These are phyloP conservation scores for Sphagnum fallax DNA, from an alignment of 228 moss, liverwort and hornwort species.

Conservation along the genomic window DNA sequence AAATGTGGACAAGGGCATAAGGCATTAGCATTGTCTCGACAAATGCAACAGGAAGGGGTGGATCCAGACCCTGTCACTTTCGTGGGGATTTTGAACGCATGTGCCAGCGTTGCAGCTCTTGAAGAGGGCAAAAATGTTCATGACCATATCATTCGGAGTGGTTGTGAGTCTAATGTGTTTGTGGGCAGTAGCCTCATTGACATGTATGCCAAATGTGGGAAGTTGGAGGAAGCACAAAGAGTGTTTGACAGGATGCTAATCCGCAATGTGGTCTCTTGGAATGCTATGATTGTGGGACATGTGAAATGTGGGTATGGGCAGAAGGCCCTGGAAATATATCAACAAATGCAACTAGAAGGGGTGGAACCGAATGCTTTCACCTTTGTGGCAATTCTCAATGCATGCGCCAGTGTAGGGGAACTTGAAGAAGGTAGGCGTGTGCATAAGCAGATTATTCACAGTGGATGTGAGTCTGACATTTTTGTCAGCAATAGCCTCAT, in stretches of 20 bases:
- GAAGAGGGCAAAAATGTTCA: background rate
- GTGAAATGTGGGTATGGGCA: slow-evolving; percentile 1
- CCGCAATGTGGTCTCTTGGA: slow-evolving; percentile 5
- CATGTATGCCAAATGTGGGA: slow-evolving; percentile 8
- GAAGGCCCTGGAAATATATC: background rate
- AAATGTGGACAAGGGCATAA: background rate
- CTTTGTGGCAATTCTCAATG: too few relatives aligned
- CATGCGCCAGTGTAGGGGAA: too few relatives aligned
- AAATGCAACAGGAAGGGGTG: background rate
- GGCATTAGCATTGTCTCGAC: background rate
- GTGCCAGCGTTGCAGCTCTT: background rate
- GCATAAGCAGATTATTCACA: too few relatives aligned
- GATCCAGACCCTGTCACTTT: background rate
- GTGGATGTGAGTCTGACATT: too few relatives aligned
- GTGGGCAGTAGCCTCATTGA: background rate
- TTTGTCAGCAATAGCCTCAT: too few relatives aligned
- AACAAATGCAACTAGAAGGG: slow-evolving; percentile 6
- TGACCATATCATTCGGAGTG: background rate
- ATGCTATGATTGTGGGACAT: slow-evolving; percentile 4
- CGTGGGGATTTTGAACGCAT: background rate
- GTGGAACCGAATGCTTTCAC: background rate
- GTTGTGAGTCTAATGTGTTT: background rate
- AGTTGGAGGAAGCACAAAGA: background rate
- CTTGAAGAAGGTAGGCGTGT: too few relatives aligned
- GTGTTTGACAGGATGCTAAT: background rate